Conservation (phyloP, 768 basidiomycete genomes). For the Myochromella boudieri region DNA sequence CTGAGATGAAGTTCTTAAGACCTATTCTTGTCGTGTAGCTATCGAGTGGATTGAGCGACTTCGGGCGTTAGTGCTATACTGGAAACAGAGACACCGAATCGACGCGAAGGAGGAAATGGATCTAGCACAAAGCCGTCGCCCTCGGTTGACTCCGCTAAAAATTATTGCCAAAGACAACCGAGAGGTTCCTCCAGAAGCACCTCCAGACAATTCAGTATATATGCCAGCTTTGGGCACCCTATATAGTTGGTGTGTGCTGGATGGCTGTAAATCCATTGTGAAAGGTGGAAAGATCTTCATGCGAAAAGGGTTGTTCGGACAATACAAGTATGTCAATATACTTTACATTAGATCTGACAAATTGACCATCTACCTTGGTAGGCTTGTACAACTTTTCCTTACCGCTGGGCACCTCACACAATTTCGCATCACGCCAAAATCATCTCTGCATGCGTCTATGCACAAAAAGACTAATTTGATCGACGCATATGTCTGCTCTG, state of each 20-base stretch:
- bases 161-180: constrained; percentile 40
- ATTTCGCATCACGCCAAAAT: constrained; percentile 63
- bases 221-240: constrained; percentile 60
- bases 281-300: constrained; percentile 74
- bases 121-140: constrained; percentile 58
- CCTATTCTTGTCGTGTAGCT: constrained; percentile 62
- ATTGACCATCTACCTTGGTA: constrained; percentile 22
- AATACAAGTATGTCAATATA: constrained; percentile 65
- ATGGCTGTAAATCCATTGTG: constrained; percentile 74
- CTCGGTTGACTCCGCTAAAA: constrained; percentile 58
- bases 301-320: constrained; percentile 67
- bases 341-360: constrained; percentile 1
- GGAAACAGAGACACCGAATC: constrained; percentile 71
- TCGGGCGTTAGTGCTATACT: constrained; percentile 69
- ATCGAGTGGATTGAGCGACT: constrained; percentile 86
- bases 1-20: constrained; percentile 35
- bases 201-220: constrained; percentile 50
- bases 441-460: constrained; percentile 56
- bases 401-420: constrained; percentile 72
- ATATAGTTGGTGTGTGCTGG: constrained; percentile 87
- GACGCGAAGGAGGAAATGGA: constrained; percentile 86
- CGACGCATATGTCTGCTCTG: constrained; percentile 86
- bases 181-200: constrained; percentile 48
- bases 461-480: constrained; percentile 58
- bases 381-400: constrained; percentile 73